Evolutionary conservation across 495 filamentous ascomycete species (phyloP), one percentile per base, ranked within the genome.

Genomic region (Halenospora varia): DNA sequence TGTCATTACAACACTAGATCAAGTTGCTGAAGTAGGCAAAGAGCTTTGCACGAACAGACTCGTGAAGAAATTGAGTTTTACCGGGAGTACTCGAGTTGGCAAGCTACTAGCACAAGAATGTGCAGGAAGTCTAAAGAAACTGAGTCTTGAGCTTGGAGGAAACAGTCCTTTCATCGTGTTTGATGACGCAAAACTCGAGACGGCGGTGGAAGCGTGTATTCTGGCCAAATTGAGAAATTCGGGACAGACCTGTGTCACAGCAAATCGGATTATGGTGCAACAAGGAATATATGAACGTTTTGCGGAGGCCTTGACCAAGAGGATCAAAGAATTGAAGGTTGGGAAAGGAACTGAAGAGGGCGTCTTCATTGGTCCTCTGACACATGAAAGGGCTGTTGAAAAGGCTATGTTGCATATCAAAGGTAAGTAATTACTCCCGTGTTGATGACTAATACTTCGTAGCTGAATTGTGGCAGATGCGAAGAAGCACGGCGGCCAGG

Each of bases 91-190:
- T 0, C 72, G 75, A 11, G 88, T 96, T 10, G 91, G 91, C 11
- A 90, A 86, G 63, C 75, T 96, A 1, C 76, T 96, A 26, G 90
- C 90, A 83, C 82, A 86, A 68, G 89, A 92, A 71, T 82, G 82
- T 29, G 77, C 89, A 0, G 76, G 78, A 3, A 93, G 87, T 0
- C 73, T 96, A 56, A 96, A 96, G 76, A 89, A 93, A 67, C 74
- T 92, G 22, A 87, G 81, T 2, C 82, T 95, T 63, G 92, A 96
- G 65, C 79, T 96, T 0, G 91, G 90, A 46, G 91, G 91, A 22
- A 96, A 96, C 68, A 87, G 88, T 0, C 90, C 91, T 1, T 94
- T 96, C 72, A 94, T 96, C 52, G 89, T 96, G 13, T 96, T 96
- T 62, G 88, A 94, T 52, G 90, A 96, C 64, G 87, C 89, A 35